Evolutionary conservation across 352 stramenopile species (phyloP), one percentile per base, ranked within the genome.

Genomic region (Pythium sukuiense): DNA sequence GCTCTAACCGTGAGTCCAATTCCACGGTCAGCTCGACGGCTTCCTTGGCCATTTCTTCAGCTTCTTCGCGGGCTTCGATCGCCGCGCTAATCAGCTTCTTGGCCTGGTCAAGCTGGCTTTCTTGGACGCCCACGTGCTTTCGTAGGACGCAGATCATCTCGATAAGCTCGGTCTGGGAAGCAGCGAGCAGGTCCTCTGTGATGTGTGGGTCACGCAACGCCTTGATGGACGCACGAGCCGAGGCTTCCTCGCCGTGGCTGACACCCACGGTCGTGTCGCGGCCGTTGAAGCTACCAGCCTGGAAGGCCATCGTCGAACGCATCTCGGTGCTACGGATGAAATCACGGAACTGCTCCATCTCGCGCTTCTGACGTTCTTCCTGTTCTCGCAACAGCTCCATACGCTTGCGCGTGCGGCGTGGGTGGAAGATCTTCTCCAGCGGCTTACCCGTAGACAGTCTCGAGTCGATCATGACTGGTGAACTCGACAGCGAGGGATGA

Each of bases 291-390:
- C 12, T 46, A 32, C 32, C 16, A 5, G 18, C 54, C 20, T 24
- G 27, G 29, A 73, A 59, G 16, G 60, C 18, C 14, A 67, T 33
- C 35, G 59, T 73, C 9, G 76, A 61, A 26, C 67, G 69, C 63
- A 75, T 76, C 57, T 93, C 85, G 5, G 85, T 91, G 11, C 61
- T 79, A 45, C 80, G 81, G 55, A 95, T 90, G 59, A 93, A 92
- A 67, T 90, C 83, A n/a, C 84, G 83, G 64, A 95, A 95, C 62
- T 95, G 84, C 67, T 95, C 84, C 84, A 95, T 92, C 67, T 95
- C 86, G 30, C 77, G 76, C 61, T 90, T 87, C 62, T 92, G 85
- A 24, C 84, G 78, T 64, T 93, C 80, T 56, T 93, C 85, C 18
- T 74, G 81, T 68, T 91, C 77, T 43, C 76, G 83, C 68, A 91